These are phyloP conservation scores for Hawksworthiomyces lignivorus DNA, from an alignment of 2,329 filamentous ascomycete species.

Conservation along the genomic window DNA sequence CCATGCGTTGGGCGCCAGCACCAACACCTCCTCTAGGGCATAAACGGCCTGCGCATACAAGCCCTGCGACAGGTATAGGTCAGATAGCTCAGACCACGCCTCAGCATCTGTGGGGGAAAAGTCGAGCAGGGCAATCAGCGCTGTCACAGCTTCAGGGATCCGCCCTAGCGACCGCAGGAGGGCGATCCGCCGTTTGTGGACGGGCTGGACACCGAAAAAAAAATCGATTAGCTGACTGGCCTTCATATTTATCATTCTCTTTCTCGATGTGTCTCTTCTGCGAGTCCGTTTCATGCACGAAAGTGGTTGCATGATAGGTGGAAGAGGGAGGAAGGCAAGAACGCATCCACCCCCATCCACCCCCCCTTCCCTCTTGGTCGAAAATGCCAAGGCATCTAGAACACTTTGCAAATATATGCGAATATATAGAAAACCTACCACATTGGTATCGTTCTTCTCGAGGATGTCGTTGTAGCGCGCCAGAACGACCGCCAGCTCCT, in stretches of 20 bases:
- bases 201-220: slow-evolving; percentile 45
- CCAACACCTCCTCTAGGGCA: slow-evolving; percentile 80
- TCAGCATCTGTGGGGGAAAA: slow-evolving; percentile 85
- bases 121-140: slow-evolving; percentile 68
- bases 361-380: no score
- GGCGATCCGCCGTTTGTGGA: slow-evolving; percentile 77
- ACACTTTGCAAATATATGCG: no score
- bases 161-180: slow-evolving; percentile 68
- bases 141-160: slow-evolving; percentile 62
- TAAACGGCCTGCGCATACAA: slow-evolving; percentile 78
- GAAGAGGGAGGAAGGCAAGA: neutral
- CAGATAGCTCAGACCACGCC: slow-evolving; percentile 84
- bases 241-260: slow-evolving; percentile 3
- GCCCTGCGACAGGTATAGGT: slow-evolving; percentile 75
- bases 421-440: slow-evolving; percentile 61
- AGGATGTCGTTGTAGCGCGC: slow-evolving; percentile 72
- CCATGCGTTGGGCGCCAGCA: slow-evolving; percentile 88
- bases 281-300: no score
- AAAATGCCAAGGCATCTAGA: no score
- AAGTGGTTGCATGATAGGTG: no score
- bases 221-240: no score
- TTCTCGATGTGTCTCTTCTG: slow-evolving; percentile 1
- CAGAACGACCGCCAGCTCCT: slow-evolving; percentile 61
- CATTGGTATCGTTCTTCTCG: slow-evolving; percentile 65
- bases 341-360: neutral